Percentiles rank a stretch among this genome's conserved stretches.
These are phyloP conservation scores for Paecilomyces sp. DNA, from an alignment of 2,329 filamentous ascomycete genomes.

Conservation along the genomic window DNA sequence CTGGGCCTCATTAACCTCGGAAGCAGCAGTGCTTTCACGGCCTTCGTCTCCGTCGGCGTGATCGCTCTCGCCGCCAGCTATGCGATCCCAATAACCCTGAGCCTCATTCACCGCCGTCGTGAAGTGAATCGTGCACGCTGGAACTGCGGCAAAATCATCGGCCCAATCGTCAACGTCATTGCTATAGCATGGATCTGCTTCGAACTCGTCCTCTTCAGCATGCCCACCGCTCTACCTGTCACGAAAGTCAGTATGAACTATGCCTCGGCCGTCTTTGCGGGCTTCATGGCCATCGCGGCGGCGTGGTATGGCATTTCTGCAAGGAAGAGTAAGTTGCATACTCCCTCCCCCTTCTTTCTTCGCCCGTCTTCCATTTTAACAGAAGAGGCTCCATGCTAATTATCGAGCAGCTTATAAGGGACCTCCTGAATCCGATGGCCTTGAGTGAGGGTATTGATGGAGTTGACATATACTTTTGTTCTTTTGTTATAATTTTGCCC, in stretches of 20 bases:
- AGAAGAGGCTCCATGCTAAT: not conserved
- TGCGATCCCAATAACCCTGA: conserved; percentile 49
- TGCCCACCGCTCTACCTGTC: conserved; percentile 48
- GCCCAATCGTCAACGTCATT: conserved; percentile 39
- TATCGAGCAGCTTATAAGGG: conserved; percentile 22
- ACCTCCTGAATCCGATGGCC: conserved; percentile 25
- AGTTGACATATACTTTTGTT: not conserved
- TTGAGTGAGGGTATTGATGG: conserved; percentile 1
- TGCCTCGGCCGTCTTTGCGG: conserved; percentile 50
- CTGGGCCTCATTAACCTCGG: conserved; percentile 46
- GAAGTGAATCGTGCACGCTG: conserved; percentile 45
- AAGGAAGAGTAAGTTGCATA: conserved; percentile 38
- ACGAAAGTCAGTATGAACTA: conserved; percentile 50
- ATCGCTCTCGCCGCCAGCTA: conserved; percentile 51
- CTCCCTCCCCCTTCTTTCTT: not conserved
- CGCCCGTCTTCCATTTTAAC: not conserved
- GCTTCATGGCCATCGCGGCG: conserved; percentile 46
- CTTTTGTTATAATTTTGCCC: too few relatives aligned
- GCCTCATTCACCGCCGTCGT: conserved; percentile 37
- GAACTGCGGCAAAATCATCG: conserved; percentile 39
- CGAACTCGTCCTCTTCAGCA: conserved; percentile 48
- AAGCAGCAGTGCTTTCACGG: conserved; percentile 41
- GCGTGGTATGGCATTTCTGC: conserved; percentile 48
- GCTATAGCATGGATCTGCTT: conserved; percentile 47
- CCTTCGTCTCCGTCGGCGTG: conserved; percentile 49